Base-by-base conservation (phyloP, 306 rosid species). In the Cicer judaicum region DNA sequence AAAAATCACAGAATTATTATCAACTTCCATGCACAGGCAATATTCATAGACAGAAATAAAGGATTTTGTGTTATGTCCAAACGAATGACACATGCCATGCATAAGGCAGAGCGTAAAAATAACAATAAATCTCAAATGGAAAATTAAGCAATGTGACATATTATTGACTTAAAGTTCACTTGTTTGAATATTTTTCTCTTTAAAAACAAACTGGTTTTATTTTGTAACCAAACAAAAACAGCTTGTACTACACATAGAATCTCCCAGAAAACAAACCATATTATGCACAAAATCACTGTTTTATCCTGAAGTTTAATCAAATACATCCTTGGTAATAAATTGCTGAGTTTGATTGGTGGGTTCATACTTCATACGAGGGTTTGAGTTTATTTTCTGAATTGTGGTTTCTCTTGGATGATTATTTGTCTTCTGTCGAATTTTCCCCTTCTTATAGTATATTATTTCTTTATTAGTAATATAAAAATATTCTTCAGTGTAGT, bases 21-120 rank as follows among this genome's bases (percentile, higher is more conserved):
- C 55, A 57, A 57, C 29, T 55, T 56, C 76, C 53, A 55, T 72
- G 10, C 39, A 54, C 66, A 71, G 64, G 64, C 19, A 54, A 39
- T 14, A 76, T 21, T 55, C n/a, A 4, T 16, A 55, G 50, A 67
- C 18, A 40, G 13, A 39, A 70, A 46, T 52, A 64, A 39, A 70
- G 49, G 75, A 36, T 38, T 64, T 65, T 59, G 34, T 49, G 34
- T 13, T 43, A 18, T 70, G 73, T 54, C 16, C 16, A n/a, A 52
- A 41, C 3, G 16, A 24, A 19, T 41, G 54, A 18, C 72, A 55
- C 29, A 2, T 18, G 40, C 72, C 64, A 24, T 18, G 72, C 11
- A 56, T 43, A 13, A 55, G 19, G 13, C 5, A 4, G 19, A 34
- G 57, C 15, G 5, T 68, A 55, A 18, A 67, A 24, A 29, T 54